Conservation (phyloP, 768 basidiomycete genomes). For the Macrolepiota dolichaula region DNA sequence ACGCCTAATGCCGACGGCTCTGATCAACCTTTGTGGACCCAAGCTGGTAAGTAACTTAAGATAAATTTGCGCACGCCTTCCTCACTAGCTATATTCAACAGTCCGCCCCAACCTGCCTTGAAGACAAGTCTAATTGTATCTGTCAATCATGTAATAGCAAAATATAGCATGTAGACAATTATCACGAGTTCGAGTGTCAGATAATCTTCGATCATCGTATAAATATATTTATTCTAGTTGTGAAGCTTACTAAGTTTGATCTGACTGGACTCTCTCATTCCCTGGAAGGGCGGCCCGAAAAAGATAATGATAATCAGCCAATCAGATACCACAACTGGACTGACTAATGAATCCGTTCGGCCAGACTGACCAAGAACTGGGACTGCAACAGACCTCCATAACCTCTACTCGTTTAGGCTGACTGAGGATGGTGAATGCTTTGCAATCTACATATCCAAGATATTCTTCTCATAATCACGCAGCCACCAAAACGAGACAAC, state of each 20-base stretch:
- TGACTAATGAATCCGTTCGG: neutral
- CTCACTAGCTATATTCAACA: neutral
- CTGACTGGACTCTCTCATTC: neutral
- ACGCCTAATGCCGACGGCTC: conserved; percentile 45
- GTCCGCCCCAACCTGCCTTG: conserved; percentile 6
- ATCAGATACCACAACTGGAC: neutral
- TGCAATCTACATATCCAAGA: neutral
- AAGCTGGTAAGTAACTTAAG: conserved; percentile 28
- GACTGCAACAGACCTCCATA: neutral
- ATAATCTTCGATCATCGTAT: no score
- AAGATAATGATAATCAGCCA: neutral
- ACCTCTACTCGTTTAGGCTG: neutral
- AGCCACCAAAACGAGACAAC: conserved; percentile 51
- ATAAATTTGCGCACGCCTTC: neutral
- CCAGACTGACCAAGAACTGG: neutral
- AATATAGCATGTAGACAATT: neutral
- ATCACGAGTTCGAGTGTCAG: neutral
- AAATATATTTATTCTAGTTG: no score
- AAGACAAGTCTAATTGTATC: neutral
- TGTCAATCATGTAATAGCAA: neutral
- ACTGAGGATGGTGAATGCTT: neutral
- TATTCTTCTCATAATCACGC: no score
- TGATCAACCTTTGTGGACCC: conserved; percentile 43
- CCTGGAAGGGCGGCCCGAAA: neutral
- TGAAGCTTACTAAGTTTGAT: no score